Percentiles rank a stretch among this genome's conserved stretches.
phyloP scores from a whole-genome alignment of 306 rosid genomes.

The Trifolium repens region DNA sequence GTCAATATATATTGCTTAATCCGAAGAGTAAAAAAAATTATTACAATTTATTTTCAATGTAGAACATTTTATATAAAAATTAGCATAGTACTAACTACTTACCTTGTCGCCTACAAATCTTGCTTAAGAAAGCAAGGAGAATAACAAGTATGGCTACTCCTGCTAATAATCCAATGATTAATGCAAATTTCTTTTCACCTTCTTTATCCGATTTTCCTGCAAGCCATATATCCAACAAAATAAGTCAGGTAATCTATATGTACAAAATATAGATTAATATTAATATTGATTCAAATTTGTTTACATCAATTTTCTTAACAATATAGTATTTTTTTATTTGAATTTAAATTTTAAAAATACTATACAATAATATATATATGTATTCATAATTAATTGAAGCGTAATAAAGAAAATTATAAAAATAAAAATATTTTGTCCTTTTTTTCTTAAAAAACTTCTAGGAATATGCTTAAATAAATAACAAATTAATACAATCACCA shows the following conservation, averaged over 20 bases:
- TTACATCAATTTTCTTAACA: background rate
- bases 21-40: too few species aligned
- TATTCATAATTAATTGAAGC: too few species aligned
- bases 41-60: too few species aligned
- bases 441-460: background rate
- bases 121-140: conserved; percentile 67
- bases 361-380: background rate
- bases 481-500: background rate
- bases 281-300: background rate
- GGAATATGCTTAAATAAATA: background rate
- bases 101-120: conserved; percentile 55
- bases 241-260: background rate
- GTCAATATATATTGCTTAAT: conserved; percentile 16
- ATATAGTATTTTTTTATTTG: background rate
- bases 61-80: too few species aligned
- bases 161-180: conserved; percentile 76
- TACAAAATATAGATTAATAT: too few species aligned
- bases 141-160: conserved; percentile 76
- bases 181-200: conserved; percentile 79
- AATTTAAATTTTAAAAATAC: background rate
- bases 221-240: background rate
- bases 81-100: conserved; percentile 11
- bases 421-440: background rate
- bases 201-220: conserved; percentile 59
- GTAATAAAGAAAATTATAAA: background rate